Percentiles rank a stretch among this genome's conserved stretches.
phyloP scores from a whole-genome alignment of 2,329 filamentous ascomycete genomes.

The Westerdykella sp. region DNA sequence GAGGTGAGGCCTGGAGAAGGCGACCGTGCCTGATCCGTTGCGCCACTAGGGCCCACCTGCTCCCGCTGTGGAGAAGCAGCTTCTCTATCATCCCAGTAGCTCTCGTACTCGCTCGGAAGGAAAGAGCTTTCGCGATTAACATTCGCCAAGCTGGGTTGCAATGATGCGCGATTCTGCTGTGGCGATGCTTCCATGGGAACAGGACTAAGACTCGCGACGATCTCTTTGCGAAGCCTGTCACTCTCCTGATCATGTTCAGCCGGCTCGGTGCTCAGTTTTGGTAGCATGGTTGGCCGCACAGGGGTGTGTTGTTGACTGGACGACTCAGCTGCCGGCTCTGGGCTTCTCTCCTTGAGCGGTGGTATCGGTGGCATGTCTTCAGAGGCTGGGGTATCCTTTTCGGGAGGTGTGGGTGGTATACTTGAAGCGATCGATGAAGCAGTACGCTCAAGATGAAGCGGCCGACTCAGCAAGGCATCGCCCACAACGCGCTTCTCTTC shows the following conservation, averaged over 20 bases:
- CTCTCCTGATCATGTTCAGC: constrained; percentile 59
- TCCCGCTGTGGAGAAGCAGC: constrained; percentile 31
- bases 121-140: constrained; percentile 55
- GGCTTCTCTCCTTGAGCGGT: constrained; percentile 38
- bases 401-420: constrained; percentile 42
- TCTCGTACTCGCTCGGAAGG: constrained; percentile 60
- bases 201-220: constrained; percentile 57
- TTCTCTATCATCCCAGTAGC: constrained; percentile 55
- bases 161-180: constrained; percentile 18
- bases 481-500: constrained; percentile 15
- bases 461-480: constrained; percentile 33
- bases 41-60: constrained; percentile 10
- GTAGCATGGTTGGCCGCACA: constrained; percentile 22
- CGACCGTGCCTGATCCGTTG: constrained; percentile 5
- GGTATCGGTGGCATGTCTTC: constrained; percentile 25
- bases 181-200: constrained; percentile 41
- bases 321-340: constrained; percentile 7
- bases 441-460: constrained; percentile 35
- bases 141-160: constrained; percentile 16
- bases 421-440: constrained; percentile 31
- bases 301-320: constrained; percentile 9
- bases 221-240: constrained; percentile 66
- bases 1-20: background rate
- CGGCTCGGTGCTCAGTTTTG: constrained; percentile 45
- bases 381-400: constrained; percentile 38